A percentile compares a stretch with the other conserved stretches of the same genome.
These are phyloP conservation scores for Sporisorium reilianum DNA, from an alignment of 1,284 basidiomycete species.

Conservation along the genomic window DNA sequence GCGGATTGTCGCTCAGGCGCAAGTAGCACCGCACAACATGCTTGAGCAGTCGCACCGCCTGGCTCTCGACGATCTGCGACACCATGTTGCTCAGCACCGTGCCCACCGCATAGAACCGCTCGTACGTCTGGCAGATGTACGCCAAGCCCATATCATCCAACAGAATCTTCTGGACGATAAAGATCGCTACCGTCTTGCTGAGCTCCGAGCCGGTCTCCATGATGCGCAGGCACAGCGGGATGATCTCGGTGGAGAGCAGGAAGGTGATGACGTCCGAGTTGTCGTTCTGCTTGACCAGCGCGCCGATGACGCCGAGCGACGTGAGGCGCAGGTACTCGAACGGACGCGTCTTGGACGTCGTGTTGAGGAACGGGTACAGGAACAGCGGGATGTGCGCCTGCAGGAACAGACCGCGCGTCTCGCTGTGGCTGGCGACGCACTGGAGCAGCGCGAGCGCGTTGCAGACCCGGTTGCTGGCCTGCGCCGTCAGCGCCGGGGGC, in stretches of 20 bases:
- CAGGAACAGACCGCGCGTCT: constrained; percentile 66
- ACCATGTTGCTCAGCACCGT: constrained; percentile 99
- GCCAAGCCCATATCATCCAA: constrained; percentile 97
- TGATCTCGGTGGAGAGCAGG: constrained; percentile 98
- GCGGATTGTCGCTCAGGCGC: constrained; percentile 92
- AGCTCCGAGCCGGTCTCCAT: constrained; percentile 99
- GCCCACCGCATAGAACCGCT: constrained; percentile 98
- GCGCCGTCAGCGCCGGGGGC: constrained; percentile 94
- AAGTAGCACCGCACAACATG: constrained; percentile 98
- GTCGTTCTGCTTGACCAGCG: constrained; percentile 94
- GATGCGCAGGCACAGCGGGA: constrained; percentile 97
- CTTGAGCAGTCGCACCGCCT: constrained; percentile 94
- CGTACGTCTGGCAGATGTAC: constrained; percentile 99
- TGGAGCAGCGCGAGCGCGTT: constrained; percentile 97
- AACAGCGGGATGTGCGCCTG: constrained; percentile 96
- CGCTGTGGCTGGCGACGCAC: constrained; percentile 78
- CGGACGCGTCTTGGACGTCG: constrained; percentile 96
- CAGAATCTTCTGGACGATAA: constrained; percentile 99
- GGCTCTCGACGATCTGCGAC: constrained; percentile 81
- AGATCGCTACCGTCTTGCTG: constrained; percentile 99
- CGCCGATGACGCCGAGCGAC: constrained; percentile 97
- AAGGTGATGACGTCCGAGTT: constrained; percentile 99
- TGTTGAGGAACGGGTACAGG: constrained; percentile 98
- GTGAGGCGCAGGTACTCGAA: constrained; percentile 99
- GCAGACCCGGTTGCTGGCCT: constrained; percentile 99